Conservation (phyloP, 352 stramenopile genomes). For the Globisporangium camurandrum region DNA sequence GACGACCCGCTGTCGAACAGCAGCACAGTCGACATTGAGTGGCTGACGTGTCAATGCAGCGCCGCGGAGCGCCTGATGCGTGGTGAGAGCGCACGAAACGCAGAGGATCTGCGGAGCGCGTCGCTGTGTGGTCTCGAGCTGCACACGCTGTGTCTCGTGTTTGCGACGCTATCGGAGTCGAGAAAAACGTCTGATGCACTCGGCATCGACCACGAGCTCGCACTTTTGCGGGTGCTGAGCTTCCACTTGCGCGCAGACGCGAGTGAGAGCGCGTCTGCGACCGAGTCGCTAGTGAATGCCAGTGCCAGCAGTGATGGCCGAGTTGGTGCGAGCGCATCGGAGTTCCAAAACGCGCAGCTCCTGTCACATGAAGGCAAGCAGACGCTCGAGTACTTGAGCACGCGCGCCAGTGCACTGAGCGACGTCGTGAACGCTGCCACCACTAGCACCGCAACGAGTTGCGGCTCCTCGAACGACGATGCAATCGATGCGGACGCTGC, state of each 20-base stretch:
- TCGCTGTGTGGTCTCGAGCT: constrained; percentile 50
- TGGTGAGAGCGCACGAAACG: constrained; percentile 20
- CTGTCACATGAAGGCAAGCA: constrained; percentile 31
- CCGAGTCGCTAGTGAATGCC: neutral
- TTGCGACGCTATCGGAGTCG: constrained; percentile 38
- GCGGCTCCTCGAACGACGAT: too few species aligned
- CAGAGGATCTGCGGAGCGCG: constrained; percentile 20
- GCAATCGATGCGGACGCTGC: constrained; percentile 4
- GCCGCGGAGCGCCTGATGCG: constrained; percentile 29
- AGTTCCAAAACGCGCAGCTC: constrained; percentile 15
- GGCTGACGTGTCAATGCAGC: constrained; percentile 20
- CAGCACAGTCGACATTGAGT: constrained; percentile 22
- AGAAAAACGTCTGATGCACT: constrained; percentile 15
- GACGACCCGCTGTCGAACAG: too few species aligned
- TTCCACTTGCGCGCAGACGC: constrained; percentile 21
- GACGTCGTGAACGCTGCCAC: constrained; percentile 12
- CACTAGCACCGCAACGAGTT: too few species aligned
- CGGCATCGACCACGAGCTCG: constrained; percentile 33
- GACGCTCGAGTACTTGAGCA: constrained; percentile 44
- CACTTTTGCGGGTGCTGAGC: constrained; percentile 37
- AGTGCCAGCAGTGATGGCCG: neutral
- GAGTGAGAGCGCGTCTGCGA: neutral
- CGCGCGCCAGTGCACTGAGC: constrained; percentile 22
- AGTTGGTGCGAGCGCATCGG: neutral
- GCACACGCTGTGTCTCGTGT: constrained; percentile 36